Conservation (phyloP, 176 grass and related monocot species). For the Puya raimondii region DNA sequence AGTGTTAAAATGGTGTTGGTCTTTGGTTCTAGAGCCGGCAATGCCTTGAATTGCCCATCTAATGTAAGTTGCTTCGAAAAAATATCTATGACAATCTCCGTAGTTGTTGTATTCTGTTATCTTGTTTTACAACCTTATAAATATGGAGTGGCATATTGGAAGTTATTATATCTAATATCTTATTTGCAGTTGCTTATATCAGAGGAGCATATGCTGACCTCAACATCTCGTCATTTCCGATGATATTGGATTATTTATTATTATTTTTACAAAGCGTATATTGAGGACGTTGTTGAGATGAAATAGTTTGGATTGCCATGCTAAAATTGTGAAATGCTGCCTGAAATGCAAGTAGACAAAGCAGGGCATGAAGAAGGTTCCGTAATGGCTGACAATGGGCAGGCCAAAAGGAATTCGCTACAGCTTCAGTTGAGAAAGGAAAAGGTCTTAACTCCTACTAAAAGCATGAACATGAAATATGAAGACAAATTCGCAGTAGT, state of each 20-base stretch:
- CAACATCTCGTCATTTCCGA: background rate
- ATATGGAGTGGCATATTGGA: no score
- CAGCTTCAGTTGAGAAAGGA: conserved; percentile 33
- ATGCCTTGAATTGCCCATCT: no score
- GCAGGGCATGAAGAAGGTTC: conserved; percentile 26
- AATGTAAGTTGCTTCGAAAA: no score
- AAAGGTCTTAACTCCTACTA: conserved; percentile 19
- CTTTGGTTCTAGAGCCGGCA: no score
- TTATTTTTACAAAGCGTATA: background rate
- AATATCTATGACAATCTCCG: no score
- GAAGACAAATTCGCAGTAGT: conserved; percentile 48
- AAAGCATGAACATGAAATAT: conserved; percentile 36
- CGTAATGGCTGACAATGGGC: conserved; percentile 19
- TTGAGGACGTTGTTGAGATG: background rate
- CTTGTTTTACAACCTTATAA: no score
- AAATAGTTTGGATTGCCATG: conserved; percentile 27
- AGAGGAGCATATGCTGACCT: background rate
- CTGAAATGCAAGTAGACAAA: conserved; percentile 31
- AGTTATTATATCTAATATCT: no score
- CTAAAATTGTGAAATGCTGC: conserved; percentile 34
- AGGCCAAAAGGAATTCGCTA: conserved; percentile 29
- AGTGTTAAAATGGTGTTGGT: no score
- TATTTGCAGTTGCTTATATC: background rate
- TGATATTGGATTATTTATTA: conserved; percentile 14
- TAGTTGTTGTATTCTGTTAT: no score